Percentiles rank a stretch among this genome's conserved stretches.
phyloP scores from a whole-genome alignment of 768 basidiomycete genomes.

The Rhodotorula taiwanensis region DNA sequence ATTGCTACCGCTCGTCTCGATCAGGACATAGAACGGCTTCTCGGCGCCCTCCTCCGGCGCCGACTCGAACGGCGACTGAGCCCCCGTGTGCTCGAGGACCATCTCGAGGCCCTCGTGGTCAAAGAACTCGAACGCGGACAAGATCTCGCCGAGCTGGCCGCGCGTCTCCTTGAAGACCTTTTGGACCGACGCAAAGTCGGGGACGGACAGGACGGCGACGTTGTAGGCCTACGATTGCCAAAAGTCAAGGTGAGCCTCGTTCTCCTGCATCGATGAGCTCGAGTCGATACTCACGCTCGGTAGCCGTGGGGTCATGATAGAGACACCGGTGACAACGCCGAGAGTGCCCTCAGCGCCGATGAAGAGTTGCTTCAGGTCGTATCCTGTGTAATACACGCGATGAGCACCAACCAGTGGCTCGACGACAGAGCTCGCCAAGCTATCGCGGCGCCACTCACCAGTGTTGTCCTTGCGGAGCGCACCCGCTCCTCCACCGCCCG shows the following conservation, averaged over 20 bases:
- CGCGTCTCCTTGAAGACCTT: slow-evolving; percentile 77
- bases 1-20: slow-evolving; percentile 89
- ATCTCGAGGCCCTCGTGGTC: slow-evolving; percentile 79
- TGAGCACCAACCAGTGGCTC: neutral
- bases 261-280: neutral
- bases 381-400: slow-evolving; percentile 53
- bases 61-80: slow-evolving; percentile 64
- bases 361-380: slow-evolving; percentile 96
- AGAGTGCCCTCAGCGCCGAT: slow-evolving; percentile 96
- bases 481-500: slow-evolving; percentile 43
- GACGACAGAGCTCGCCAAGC: too few relatives aligned
- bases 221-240: slow-evolving; percentile 57
- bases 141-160: slow-evolving; percentile 78
- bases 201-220: slow-evolving; percentile 83
- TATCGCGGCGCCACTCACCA: too few relatives aligned
- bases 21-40: slow-evolving; percentile 61
- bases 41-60: slow-evolving; percentile 72
- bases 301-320: slow-evolving; percentile 83
- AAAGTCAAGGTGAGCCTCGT: too few relatives aligned
- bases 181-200: slow-evolving; percentile 77
- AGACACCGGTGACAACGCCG: slow-evolving; percentile 88
- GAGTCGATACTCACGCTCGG: slow-evolving; percentile 41
- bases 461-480: slow-evolving; percentile 90
- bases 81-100: slow-evolving; percentile 57
- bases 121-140: slow-evolving; percentile 95